phyloP scores from a whole-genome alignment of 805 yeast genomes.

The Yamadazyma insecticola region DNA sequence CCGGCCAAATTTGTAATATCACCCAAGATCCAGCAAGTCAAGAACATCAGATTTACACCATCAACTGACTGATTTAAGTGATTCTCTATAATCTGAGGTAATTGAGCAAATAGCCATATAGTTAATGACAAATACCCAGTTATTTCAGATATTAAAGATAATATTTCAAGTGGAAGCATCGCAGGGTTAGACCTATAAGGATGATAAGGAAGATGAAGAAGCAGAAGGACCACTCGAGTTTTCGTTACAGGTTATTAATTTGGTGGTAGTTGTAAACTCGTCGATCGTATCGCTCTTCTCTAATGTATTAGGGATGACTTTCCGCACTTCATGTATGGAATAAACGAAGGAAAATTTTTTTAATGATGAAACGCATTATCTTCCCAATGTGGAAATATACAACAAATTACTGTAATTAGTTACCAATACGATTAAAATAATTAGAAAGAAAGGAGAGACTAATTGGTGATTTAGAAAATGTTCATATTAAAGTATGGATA shows the following conservation, averaged over 20 bases:
- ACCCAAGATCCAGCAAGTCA: conserved; percentile 33
- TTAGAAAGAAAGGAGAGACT: too few relatives aligned
- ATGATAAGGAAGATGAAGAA: background rate
- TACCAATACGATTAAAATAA: too few relatives aligned
- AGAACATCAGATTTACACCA: conserved; percentile 29
- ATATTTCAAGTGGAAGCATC: background rate
- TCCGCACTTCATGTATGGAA: too few relatives aligned
- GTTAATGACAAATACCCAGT: conserved; percentile 34
- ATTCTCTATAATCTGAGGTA: conserved; percentile 63
- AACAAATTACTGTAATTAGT: too few relatives aligned
- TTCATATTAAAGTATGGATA: too few relatives aligned
- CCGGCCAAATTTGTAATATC: conserved; percentile 55
- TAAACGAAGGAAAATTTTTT: too few relatives aligned
- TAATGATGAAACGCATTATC: too few relatives aligned
- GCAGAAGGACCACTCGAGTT: background rate
- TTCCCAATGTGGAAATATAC: too few relatives aligned
- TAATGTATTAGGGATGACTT: too few relatives aligned
- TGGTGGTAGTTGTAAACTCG: too few relatives aligned
- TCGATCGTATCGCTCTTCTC: too few relatives aligned
- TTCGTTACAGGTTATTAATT: conserved; percentile 2
- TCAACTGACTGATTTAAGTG: conserved; percentile 36
- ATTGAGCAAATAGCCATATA: conserved; percentile 68
- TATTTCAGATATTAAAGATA: conserved; percentile 3
- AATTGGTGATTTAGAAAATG: too few relatives aligned
- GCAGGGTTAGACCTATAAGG: background rate